These are phyloP conservation scores for Boletus subcaerulescens DNA, from an alignment of 768 basidiomycete genomes.

Conservation along the genomic window DNA sequence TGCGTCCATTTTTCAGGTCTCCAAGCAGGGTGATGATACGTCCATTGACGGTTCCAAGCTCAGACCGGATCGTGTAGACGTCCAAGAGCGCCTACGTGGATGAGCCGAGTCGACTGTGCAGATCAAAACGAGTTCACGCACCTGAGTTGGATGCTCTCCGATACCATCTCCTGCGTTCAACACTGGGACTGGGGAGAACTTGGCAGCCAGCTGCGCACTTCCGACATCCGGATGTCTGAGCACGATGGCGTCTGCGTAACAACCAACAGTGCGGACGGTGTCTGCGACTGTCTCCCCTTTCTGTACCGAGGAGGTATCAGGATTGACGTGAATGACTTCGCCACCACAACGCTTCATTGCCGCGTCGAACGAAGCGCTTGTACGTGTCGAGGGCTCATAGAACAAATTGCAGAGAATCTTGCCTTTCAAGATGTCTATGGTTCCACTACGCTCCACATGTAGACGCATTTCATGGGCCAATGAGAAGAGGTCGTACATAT, in stretches of 20 bases:
- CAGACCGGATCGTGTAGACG: slow-evolving; percentile 94
- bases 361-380: slow-evolving; percentile 93
- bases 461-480: slow-evolving; percentile 96
- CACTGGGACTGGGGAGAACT: slow-evolving; percentile 92
- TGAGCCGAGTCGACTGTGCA: slow-evolving; percentile 1
- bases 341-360: slow-evolving; percentile 99
- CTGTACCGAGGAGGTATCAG: slow-evolving; percentile 79
- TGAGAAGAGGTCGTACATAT: slow-evolving; percentile 91
- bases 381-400: slow-evolving; percentile 96
- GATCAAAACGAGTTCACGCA: slow-evolving; percentile 31
- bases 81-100: slow-evolving; percentile 68
- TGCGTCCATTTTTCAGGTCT: slow-evolving; percentile 96
- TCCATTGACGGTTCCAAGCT: slow-evolving; percentile 96
- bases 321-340: slow-evolving; percentile 82
- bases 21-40: slow-evolving; percentile 90
- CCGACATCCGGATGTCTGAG: slow-evolving; percentile 94
- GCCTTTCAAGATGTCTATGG: slow-evolving; percentile 85
- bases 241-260: slow-evolving; percentile 93
- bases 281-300: slow-evolving; percentile 95
- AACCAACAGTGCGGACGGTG: slow-evolving; percentile 90
- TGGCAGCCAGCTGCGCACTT: slow-evolving; percentile 92
- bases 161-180: slow-evolving; percentile 97
- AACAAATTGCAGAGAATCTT: slow-evolving; percentile 90
- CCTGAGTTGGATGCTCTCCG: slow-evolving; percentile 97
- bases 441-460: slow-evolving; percentile 89